Conservation (phyloP, 257 asterid genomes). For the Jacaranda copaia region DNA sequence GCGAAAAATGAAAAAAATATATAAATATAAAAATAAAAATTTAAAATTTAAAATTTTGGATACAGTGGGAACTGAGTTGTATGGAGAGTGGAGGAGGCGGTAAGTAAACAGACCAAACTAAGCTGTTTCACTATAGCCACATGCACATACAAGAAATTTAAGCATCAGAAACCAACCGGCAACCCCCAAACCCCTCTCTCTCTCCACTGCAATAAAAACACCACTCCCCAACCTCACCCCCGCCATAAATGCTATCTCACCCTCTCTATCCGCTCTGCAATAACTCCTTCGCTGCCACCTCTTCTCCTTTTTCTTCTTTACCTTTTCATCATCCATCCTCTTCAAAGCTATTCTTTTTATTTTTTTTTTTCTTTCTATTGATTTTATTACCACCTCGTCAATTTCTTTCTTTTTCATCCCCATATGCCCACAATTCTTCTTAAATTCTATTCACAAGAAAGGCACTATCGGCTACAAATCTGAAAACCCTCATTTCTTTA, state of each 20-base stretch:
- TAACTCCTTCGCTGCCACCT: constrained; percentile 72
- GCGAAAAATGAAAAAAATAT: background rate
- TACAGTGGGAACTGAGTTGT: constrained; percentile 44
- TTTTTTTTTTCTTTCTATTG: background rate
- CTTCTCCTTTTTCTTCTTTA: constrained; percentile 40
- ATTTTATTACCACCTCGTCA: background rate
- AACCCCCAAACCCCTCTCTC: constrained; percentile 46
- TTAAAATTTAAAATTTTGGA: background rate
- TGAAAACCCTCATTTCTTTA: constrained; percentile 18
- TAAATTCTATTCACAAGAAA: constrained; percentile 86
- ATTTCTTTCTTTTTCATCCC: constrained; percentile 43
- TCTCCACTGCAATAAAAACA: constrained; percentile 54
- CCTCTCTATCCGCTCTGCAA: constrained; percentile 78
- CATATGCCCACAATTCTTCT: constrained; percentile 38
- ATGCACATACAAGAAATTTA: constrained; percentile 42
- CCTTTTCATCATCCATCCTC: constrained; percentile 38
- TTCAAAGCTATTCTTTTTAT: constrained; percentile 1
- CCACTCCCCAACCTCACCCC: constrained; percentile 48
- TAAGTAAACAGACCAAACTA: background rate
- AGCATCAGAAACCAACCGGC: constrained; percentile 53
- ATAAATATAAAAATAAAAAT: background rate
- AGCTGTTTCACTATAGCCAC: constrained; percentile 24
- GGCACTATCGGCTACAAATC: constrained; percentile 40
- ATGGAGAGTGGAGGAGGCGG: constrained; percentile 21
- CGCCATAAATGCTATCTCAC: constrained; percentile 83